A percentile compares a stretch with the other conserved stretches of the same genome.
These are phyloP conservation scores for Babesia bigemina DNA, from an alignment of 169 alveolate species.

Conservation along the genomic window DNA sequence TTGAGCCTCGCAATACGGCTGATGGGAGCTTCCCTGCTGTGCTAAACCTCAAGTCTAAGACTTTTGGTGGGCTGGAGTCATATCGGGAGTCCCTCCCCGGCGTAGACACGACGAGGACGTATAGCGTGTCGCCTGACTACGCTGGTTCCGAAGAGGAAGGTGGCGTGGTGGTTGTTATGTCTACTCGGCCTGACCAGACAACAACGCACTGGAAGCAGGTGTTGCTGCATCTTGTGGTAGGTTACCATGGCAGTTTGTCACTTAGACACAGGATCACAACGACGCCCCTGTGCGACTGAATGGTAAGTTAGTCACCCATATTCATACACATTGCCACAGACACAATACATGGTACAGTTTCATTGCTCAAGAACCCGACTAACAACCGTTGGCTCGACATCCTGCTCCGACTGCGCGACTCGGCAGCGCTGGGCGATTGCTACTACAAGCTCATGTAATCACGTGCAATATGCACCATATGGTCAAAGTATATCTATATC, in stretches of 20 bases:
- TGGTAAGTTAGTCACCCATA: background rate
- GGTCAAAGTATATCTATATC: background rate
- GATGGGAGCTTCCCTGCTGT: constrained; percentile 16
- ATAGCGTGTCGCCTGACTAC: constrained; percentile 28
- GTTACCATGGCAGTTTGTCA: background rate
- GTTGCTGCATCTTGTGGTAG: constrained; percentile 67
- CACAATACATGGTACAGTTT: constrained; percentile 1
- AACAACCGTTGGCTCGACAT: constrained; percentile 35
- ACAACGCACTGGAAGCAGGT: constrained; percentile 82
- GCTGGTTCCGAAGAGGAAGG: constrained; percentile 33
- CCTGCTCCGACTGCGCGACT: constrained; percentile 16
- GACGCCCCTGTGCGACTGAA: constrained; percentile 10
- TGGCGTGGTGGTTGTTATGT: constrained; percentile 39
- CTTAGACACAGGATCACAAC: constrained; percentile 16
- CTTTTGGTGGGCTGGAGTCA: constrained; percentile 12
- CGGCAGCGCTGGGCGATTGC: constrained; percentile 18
- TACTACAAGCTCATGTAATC: constrained; percentile 22
- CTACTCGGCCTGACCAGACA: constrained; percentile 71
- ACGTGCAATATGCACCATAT: background rate
- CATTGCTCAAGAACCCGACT: constrained; percentile 2
- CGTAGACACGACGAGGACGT: constrained; percentile 39
- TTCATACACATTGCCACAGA: background rate
- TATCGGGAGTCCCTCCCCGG: constrained; percentile 25
- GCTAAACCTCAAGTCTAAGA: constrained; percentile 8
- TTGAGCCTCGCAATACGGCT: constrained; percentile 31